These are phyloP conservation scores for Mortierella sp. DNA, from an alignment of 371 early-diverging fungal species.

Conservation along the genomic window DNA sequence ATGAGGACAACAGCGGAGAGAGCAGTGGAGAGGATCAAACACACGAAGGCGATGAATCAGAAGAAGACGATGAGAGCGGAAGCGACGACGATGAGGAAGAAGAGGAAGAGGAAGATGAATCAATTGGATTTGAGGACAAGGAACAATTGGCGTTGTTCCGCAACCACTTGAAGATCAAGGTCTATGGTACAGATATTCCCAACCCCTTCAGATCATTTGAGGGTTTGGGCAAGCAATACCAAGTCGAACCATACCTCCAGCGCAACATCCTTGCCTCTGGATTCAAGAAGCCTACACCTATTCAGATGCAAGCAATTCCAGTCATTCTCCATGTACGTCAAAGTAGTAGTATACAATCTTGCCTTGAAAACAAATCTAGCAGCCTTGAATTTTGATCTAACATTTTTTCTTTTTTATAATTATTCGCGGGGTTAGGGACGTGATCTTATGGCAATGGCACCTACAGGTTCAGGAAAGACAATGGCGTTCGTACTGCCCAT, in stretches of 20 bases:
- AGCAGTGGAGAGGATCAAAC: conserved; percentile 56
- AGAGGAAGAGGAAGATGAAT: conserved; percentile 48
- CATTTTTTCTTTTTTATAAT: not conserved
- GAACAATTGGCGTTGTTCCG: conserved; percentile 64
- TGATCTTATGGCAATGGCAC: conserved; percentile 95
- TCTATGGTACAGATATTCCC: conserved; percentile 90
- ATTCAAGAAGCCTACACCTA: conserved; percentile 94
- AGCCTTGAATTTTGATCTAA: not conserved
- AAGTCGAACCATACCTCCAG: conserved; percentile 74
- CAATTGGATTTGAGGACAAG: conserved; percentile 35
- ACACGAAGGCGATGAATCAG: conserved; percentile 45
- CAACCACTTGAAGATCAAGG: conserved; percentile 80
- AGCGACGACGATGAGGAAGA: conserved; percentile 21
- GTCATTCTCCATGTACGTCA: conserved; percentile 74
- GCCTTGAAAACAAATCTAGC: too few relatives aligned
- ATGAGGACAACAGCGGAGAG: conserved; percentile 42
- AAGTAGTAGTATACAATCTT: not conserved
- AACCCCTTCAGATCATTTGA: conserved; percentile 85
- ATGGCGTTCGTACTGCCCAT: conserved; percentile 96
- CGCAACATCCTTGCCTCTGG: conserved; percentile 74
- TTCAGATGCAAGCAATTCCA: conserved; percentile 96
- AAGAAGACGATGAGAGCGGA: conserved; percentile 22
- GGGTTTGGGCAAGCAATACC: conserved; percentile 80
- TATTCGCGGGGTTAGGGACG: conserved; percentile 62
- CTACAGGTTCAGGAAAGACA: conserved; percentile 99